Percentiles rank a stretch among this genome's conserved stretches.
phyloP scores from a whole-genome alignment of 768 basidiomycete species.

The Punctularia strigosozonata region DNA sequence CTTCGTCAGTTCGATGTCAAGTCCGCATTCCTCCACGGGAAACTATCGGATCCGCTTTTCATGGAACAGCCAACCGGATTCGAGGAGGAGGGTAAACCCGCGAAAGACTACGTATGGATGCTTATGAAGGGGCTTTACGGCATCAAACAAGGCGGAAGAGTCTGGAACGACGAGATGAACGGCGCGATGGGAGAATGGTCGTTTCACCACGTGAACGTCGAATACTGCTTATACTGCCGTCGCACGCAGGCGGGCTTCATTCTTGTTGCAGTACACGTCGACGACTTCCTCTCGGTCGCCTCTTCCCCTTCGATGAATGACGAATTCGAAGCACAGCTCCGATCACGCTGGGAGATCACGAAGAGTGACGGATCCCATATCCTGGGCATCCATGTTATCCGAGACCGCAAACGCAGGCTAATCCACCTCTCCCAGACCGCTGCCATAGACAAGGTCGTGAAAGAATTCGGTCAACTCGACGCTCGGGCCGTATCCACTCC shows the following conservation, averaged over 20 bases:
- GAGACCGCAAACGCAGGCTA: slow-evolving; percentile 7
- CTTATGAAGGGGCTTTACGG: slow-evolving; percentile 20
- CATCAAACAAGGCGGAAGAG: slow-evolving; percentile 17
- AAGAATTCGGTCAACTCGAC: slow-evolving; percentile 7
- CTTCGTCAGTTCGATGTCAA: slow-evolving; percentile 17
- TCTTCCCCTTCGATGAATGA: slow-evolving; percentile 4
- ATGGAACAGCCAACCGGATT: slow-evolving; percentile 18
- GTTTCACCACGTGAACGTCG: slow-evolving; percentile 5
- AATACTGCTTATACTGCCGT: slow-evolving; percentile 12
- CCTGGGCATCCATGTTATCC: slow-evolving; percentile 20
- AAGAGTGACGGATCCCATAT: slow-evolving; percentile 17
- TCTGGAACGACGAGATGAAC: slow-evolving; percentile 16
- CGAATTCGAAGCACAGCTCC: slow-evolving; percentile 13
- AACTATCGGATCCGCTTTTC: slow-evolving; percentile 19
- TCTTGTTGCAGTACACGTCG: slow-evolving; percentile 17
- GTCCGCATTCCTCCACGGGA: slow-evolving; percentile 13
- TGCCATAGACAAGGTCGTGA: slow-evolving; percentile 11
- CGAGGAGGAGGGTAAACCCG: slow-evolving; percentile 1
- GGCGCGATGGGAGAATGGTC: slow-evolving; percentile 4
- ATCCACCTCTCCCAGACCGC: slow-evolving; percentile 17
- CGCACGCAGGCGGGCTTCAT: neutral
- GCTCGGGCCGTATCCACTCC: slow-evolving; percentile 3
- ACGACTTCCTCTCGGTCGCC: slow-evolving; percentile 21
- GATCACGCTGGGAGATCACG: slow-evolving; percentile 17
- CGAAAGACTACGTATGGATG: slow-evolving; percentile 6